Conservation (phyloP, 1,284 basidiomycete species). For the Ustilago sp. region DNA sequence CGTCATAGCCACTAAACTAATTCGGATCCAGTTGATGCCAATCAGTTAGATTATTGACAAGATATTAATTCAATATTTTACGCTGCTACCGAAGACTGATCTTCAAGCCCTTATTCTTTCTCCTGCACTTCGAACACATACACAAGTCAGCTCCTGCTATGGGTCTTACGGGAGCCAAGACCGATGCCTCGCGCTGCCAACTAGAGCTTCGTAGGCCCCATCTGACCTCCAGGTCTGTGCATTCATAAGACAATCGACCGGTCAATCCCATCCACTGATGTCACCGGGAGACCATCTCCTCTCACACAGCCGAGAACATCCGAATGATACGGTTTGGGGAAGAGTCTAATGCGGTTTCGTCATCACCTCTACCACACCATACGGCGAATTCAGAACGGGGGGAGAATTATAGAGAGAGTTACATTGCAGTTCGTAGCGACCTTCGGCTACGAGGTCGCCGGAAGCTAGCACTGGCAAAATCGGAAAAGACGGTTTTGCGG, state of each 20-base stretch:
- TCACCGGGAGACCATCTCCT: background rate
- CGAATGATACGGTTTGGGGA: background rate
- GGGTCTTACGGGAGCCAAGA: no score
- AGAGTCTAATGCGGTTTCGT: background rate
- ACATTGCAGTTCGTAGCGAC: background rate
- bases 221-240: no score
- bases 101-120: no score
- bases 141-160: no score
- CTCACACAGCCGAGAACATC: background rate
- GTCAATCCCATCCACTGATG: background rate
- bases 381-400: background rate
- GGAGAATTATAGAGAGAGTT: background rate
- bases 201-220: no score
- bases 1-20: constrained; percentile 63
- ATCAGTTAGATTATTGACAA: fast-evolving
- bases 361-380: background rate
- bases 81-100: background rate
- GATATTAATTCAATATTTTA: no score
- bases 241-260: no score
- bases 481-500: background rate
- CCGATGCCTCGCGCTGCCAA: no score
- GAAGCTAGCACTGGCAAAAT: background rate
- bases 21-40: constrained; percentile 38
- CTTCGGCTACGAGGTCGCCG: background rate
- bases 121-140: no score